Conservation (phyloP, 2,329 filamentous ascomycete genomes). For the Hymenoscyphus albidus region DNA sequence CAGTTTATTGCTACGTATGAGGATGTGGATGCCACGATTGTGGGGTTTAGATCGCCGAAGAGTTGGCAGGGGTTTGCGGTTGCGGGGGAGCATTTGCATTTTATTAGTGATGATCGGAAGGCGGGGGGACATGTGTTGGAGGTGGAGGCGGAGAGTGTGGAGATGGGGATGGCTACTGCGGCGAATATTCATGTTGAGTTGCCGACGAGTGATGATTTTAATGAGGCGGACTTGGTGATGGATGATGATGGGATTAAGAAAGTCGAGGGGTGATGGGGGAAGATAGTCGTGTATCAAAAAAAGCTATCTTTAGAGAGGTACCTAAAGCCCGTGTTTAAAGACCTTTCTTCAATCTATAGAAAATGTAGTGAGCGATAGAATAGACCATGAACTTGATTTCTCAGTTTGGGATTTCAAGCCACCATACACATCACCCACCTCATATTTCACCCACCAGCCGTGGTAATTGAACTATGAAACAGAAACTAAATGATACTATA, state of each 20-base stretch:
- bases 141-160: constrained; percentile 29
- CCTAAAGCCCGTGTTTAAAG: neutral
- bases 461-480: too few relatives aligned
- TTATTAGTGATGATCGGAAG: constrained; percentile 23
- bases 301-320: too few relatives aligned
- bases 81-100: constrained; percentile 22
- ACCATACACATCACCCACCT: too few relatives aligned
- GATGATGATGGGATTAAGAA: constrained; percentile 10
- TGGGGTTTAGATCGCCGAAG: constrained; percentile 38
- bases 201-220: constrained; percentile 2
- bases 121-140: constrained; percentile 42
- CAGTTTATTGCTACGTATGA: constrained; percentile 39
- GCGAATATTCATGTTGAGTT: constrained; percentile 10
- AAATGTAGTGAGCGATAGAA: too few relatives aligned
- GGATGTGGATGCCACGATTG: constrained; percentile 38
- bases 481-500: too few relatives aligned
- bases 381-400: too few relatives aligned
- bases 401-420: too few relatives aligned
- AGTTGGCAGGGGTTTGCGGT: constrained; percentile 20
- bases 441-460: too few relatives aligned
- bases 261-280: constrained; percentile 6
- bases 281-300: neutral
- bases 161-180: constrained; percentile 9
- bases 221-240: neutral
- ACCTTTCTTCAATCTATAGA: neutral